These are phyloP conservation scores for Chytriomyces confervae DNA, from an alignment of 192 early-diverging fungal genomes.

Conservation along the genomic window DNA sequence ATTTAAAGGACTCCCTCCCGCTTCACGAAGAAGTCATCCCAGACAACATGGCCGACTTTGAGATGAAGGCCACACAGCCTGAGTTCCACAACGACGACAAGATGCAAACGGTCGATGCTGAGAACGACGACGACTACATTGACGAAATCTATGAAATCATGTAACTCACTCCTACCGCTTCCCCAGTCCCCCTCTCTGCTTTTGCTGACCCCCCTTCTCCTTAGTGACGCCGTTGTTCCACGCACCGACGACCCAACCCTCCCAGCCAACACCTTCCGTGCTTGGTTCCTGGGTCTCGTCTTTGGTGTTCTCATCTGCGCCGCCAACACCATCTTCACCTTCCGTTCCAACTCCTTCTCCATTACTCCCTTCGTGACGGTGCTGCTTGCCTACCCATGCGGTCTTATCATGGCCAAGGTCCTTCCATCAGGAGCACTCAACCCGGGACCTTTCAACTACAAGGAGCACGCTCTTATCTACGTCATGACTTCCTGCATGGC, in stretches of 20 bases:
- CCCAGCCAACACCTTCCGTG: slow-evolving; percentile 55
- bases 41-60: too few species aligned
- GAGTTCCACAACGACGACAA: slow-evolving; percentile 3
- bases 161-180: background rate
- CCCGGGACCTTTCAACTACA: slow-evolving; percentile 61
- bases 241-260: slow-evolving; percentile 53
- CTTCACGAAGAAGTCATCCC: too few species aligned
- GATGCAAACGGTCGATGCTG: background rate
- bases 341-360: slow-evolving; percentile 61
- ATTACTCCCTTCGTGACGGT: slow-evolving; percentile 56
- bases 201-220: background rate
- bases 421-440: slow-evolving; percentile 59
- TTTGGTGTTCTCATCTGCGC: slow-evolving; percentile 28
- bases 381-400: slow-evolving; percentile 74
- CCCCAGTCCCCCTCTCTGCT: background rate
- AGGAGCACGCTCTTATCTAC: slow-evolving; percentile 58
- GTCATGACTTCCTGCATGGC: slow-evolving; percentile 30
- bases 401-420: slow-evolving; percentile 57
- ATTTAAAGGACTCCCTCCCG: too few species aligned
- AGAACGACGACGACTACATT: background rate
- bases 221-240: slow-evolving; percentile 42
- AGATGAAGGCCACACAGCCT: background rate
- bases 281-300: slow-evolving; percentile 47
- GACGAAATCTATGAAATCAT: slow-evolving; percentile 14
- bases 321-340: slow-evolving; percentile 71